A percentile compares a stretch with the other conserved stretches of the same genome.
These are phyloP conservation scores for Begonia masoniana DNA, from an alignment of 306 rosid species.

Conservation along the genomic window DNA sequence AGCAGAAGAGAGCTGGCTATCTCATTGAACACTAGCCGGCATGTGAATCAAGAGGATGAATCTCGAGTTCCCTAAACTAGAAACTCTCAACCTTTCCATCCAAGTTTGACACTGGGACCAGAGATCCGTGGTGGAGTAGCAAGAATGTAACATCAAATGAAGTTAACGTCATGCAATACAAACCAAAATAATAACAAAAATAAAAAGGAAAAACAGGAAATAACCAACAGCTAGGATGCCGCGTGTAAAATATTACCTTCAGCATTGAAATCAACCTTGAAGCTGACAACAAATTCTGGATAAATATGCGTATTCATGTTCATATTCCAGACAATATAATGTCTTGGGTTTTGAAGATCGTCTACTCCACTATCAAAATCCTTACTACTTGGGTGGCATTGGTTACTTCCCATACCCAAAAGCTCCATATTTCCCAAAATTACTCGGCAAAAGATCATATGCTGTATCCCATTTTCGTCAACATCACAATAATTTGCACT, in stretches of 20 bases:
- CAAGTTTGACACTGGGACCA: constrained; percentile 9
- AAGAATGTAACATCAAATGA: background rate
- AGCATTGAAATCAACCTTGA: constrained; percentile 39
- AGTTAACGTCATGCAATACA: background rate
- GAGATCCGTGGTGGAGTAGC: constrained; percentile 2
- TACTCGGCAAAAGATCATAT: constrained; percentile 68
- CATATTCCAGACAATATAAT: constrained; percentile 62
- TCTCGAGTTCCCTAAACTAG: constrained; percentile 13
- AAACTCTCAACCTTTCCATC: constrained; percentile 17
- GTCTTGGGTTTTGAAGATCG: constrained; percentile 48
- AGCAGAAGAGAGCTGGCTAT: constrained; percentile 20
- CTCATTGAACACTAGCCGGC: constrained; percentile 21
- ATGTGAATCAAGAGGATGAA: constrained; percentile 17
- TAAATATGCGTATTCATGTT: constrained; percentile 66
- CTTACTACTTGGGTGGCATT: constrained; percentile 54
- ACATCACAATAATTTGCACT: constrained; percentile 63
- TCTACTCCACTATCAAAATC: constrained; percentile 86
- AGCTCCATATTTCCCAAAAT: constrained; percentile 74
- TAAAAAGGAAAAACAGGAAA: background rate
- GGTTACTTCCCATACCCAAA: constrained; percentile 45
- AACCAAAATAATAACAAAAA: constrained; percentile 1
- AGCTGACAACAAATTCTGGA: constrained; percentile 74
- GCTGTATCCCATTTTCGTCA: constrained; percentile 67
- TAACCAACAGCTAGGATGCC: background rate
- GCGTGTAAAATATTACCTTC: constrained; percentile 49